These are phyloP conservation scores for Neoarthrinium moseri DNA, from an alignment of 2,329 filamentous ascomycete genomes.

Conservation along the genomic window DNA sequence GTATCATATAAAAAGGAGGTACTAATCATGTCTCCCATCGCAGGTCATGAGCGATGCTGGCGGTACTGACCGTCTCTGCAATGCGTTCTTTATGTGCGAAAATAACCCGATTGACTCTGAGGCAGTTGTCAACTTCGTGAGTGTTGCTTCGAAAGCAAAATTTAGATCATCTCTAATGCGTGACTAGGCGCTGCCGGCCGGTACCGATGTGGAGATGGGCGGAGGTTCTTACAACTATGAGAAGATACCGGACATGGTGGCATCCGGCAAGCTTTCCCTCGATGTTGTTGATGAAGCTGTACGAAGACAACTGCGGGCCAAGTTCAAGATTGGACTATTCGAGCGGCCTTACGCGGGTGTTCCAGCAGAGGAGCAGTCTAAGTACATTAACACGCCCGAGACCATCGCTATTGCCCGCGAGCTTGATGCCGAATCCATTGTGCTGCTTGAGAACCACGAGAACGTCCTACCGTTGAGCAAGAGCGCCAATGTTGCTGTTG, in stretches of 20 bases:
- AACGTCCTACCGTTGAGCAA: slow-evolving; percentile 55
- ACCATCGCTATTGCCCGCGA: slow-evolving; percentile 58
- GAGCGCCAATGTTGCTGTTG: slow-evolving; percentile 67
- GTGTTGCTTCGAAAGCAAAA: too few species aligned
- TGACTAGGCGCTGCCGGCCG: slow-evolving; percentile 61
- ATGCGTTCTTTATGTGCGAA: slow-evolving; percentile 62
- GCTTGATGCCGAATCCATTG: slow-evolving; percentile 63
- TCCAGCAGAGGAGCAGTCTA: slow-evolving; percentile 50
- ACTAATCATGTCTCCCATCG: neutral
- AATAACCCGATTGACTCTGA: slow-evolving; percentile 61
- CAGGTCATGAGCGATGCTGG: slow-evolving; percentile 63
- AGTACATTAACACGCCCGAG: slow-evolving; percentile 61
- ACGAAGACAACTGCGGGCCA: slow-evolving; percentile 61
- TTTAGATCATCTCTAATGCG: too few species aligned
- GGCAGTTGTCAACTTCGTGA: slow-evolving; percentile 58
- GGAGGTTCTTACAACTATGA: slow-evolving; percentile 71
- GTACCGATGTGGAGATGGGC: slow-evolving; percentile 75
- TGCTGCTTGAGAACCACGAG: slow-evolving; percentile 59
- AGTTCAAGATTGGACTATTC: slow-evolving; percentile 70
- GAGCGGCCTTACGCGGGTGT: slow-evolving; percentile 66
- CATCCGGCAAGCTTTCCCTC: slow-evolving; percentile 58
- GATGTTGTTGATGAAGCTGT: slow-evolving; percentile 65
- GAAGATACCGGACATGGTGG: slow-evolving; percentile 63
- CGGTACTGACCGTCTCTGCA: slow-evolving; percentile 66
- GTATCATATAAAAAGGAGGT: neutral